Evolutionary conservation across 1,139 yeast species (phyloP).

Genomic region (Taphrina deformans): DNA sequence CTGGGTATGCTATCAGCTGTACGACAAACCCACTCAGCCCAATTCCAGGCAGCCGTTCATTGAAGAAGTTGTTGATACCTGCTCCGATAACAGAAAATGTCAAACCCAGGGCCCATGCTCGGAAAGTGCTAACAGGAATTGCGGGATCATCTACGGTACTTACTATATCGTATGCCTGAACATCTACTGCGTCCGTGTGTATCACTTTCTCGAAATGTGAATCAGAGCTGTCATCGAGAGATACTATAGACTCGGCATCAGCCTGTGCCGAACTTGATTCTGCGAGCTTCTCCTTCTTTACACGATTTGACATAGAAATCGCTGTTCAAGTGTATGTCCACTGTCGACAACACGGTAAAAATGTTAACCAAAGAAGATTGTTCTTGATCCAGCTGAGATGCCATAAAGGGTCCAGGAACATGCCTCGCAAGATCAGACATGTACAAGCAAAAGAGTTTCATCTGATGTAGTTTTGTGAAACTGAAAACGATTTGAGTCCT

Average conservation of each 20-base stretch:
- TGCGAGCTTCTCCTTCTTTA: neutral
- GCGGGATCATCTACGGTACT: conserved; percentile 60
- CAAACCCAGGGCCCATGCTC: conserved; percentile 58
- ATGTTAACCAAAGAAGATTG: neutral
- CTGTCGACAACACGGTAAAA: neutral
- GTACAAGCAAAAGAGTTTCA: neutral
- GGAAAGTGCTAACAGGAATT: conserved; percentile 60
- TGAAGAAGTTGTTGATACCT: conserved; percentile 61
- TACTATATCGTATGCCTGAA: conserved; percentile 57
- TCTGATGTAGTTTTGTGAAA: neutral
- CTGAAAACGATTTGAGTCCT: neutral
- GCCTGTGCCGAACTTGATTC: neutral
- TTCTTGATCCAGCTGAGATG: neutral
- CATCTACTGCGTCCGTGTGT: neutral
- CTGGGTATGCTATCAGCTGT: conserved; percentile 49
- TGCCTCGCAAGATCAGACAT: neutral
- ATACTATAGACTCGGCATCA: neutral
- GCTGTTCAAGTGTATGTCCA: neutral
- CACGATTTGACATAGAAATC: neutral
- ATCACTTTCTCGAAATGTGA: neutral
- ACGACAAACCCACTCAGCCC: conserved; percentile 59
- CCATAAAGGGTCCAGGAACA: neutral
- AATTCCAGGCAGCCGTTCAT: conserved; percentile 60
- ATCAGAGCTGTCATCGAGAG: neutral
- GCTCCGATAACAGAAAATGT: conserved; percentile 61